Base-by-base conservation (phyloP, 257 asterid species). In the Anisodus acutangulus region DNA sequence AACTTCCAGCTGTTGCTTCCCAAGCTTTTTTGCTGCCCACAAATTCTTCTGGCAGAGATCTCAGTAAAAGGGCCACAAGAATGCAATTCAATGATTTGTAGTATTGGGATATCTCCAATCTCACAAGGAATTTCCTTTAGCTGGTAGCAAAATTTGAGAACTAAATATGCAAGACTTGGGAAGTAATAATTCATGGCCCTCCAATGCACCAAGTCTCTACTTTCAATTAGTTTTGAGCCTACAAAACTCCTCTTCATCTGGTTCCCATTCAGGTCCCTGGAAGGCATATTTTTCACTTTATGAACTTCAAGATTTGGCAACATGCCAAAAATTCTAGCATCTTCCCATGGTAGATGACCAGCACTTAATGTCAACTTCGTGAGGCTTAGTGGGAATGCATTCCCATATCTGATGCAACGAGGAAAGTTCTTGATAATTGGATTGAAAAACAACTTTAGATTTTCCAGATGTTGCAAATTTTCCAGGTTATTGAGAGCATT, bases 1-100 rank as follows among this genome's bases (percentile, higher is more conserved):
- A 54, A 74, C 19, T 54, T 54, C 63, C n/a, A 88, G 26, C 85
- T 81, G 80, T 85, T 85, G 68, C 85, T 88, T 19, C 90, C 87
- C 4, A 83, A 9, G 58, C 64, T 82, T 53, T 72, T 76, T 39
- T 88, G 91, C 69, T 84, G 87, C 17, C 82, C 85, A 5, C 76
- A 85, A 49, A 86, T 85, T 39, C 62, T 43, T 76, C 78, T 80
- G 63, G 91, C 91, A 6, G 89, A 86, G 17, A 35, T 55, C 41
- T 82, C 85, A 16, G 72, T 62, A 12, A 78, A 22, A 82, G 70
- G 85, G 35, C 84, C 78, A 17, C 86, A 86, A n/a, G 86, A 60
- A 78, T 85, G 58, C 31, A 84, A 66, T 71, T 78, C 85, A 22
- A 82, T 86, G 54, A 84, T 82, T 59, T 84, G 79, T 58, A 84